Conservation (phyloP, 139 green algal species). For the Microglena sp. region DNA sequence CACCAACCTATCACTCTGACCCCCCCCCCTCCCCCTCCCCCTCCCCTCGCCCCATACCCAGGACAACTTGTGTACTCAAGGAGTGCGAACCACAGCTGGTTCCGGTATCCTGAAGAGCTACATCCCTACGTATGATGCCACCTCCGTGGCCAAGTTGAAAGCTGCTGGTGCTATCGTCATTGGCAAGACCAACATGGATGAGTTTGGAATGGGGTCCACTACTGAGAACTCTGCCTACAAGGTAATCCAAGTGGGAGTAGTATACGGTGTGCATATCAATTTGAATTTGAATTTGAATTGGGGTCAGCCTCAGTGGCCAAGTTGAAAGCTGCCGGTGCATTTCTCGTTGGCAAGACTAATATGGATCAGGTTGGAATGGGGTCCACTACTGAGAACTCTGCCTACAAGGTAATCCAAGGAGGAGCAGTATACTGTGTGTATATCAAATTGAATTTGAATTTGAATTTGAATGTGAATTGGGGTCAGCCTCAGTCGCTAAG, state of each 20-base stretch:
- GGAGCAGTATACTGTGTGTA: background rate
- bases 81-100: conserved; percentile 77
- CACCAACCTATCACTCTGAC: background rate
- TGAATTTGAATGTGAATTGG: too few relatives aligned
- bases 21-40: background rate
- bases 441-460: too few relatives aligned
- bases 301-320: conserved; percentile 50
- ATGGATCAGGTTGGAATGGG: conserved; percentile 99
- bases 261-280: too few relatives aligned
- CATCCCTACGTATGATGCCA: conserved; percentile 64
- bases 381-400: conserved; percentile 81
- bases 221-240: conserved; percentile 86
- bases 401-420: conserved; percentile 60
- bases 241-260: conserved; percentile 20
- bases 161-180: conserved; percentile 76
- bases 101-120: conserved; percentile 66
- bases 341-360: conserved; percentile 96
- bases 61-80: conserved; percentile 91
- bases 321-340: conserved; percentile 61
- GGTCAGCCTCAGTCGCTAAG: too few relatives aligned
- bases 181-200: conserved; percentile 97
- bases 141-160: conserved; percentile 52
- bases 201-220: conserved; percentile 95
- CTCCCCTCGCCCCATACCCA: conserved; percentile 19
- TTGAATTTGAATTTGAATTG: too few relatives aligned